phyloP scores from a whole-genome alignment of 139 green algal species.

The Monoraphidium neglectum region DNA sequence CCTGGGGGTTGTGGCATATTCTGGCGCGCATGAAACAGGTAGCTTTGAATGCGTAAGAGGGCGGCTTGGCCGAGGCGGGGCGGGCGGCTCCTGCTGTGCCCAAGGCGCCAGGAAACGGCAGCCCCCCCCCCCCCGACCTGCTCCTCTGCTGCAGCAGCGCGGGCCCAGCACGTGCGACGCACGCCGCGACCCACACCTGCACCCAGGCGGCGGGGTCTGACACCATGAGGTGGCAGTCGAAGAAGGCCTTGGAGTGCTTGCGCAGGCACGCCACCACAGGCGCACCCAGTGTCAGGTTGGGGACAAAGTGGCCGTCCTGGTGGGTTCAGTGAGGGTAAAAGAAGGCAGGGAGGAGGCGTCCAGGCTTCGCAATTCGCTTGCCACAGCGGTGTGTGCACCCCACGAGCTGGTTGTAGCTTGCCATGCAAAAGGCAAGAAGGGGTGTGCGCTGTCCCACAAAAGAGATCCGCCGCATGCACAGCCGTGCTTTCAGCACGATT shows the following conservation, averaged over 20 bases:
- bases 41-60: not conserved
- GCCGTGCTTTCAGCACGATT: too few relatives aligned
- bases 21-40: not conserved
- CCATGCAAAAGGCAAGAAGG: too few relatives aligned
- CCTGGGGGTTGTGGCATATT: constrained; percentile 34
- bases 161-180: not conserved
- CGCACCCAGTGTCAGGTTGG: constrained; percentile 92
- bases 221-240: constrained; percentile 90
- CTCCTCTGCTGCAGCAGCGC: not conserved
- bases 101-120: not conserved
- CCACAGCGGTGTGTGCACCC: too few relatives aligned
- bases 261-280: constrained; percentile 83
- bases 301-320: constrained; percentile 92
- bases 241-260: constrained; percentile 78
- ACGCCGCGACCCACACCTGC: constrained; percentile 27
- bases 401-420: too few relatives aligned
- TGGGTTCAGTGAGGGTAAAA: not conserved
- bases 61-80: not conserved
- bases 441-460: too few relatives aligned
- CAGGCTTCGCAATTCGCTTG: too few relatives aligned
- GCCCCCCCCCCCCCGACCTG: not conserved
- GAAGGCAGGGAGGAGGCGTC: too few relatives aligned
- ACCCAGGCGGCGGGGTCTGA: constrained; percentile 72
- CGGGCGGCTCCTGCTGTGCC: not conserved
- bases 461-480: too few relatives aligned